Evolutionary conservation across 441 rosid species (phyloP), one percentile per base, ranked within the genome.

Genomic region (Biscutella laevigata): DNA sequence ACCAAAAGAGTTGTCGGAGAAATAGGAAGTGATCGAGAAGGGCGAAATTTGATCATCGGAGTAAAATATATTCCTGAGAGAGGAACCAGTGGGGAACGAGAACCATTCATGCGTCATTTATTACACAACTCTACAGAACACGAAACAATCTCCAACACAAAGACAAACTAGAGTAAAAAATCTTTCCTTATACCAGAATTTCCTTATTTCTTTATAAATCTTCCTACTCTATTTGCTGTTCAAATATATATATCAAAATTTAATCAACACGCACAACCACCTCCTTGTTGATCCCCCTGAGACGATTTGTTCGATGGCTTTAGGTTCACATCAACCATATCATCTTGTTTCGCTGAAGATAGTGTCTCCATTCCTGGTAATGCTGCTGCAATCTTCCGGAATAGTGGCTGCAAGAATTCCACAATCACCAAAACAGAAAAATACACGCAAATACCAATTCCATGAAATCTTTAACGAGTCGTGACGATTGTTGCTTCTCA

Each of bases 311-410:
- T 41, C 4, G 67, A 53, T 11, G 77, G 11, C 72, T 57, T 77
- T 14, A 77, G 65, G 63, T 74, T 77, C 68, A 74, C 78, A 52
- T 77, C 81, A 30, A 77, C 79, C 82, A 77, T 74, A 53, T 77
- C 79, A 40, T 67, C 81, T 61, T 66, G 77, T 61, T 64, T 74
- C n/a, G 79, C 47, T 17, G 79, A 66, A 45, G 78, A 68, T 47
- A 74, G 62, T 36, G 73, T 55, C 56, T 80, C 84, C 86, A 78
- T 80, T 40, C 86, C 82, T 28, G 84, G 86, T 41, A 83, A 71
- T 41, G 83, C 83, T 1, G 84, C 77, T 27, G 86, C 74, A 47
- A 83, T 83, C 64, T 80, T 83, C 53, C 90, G 71, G 55, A 83
- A 83, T 19, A 83, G 57, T 33, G 90, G 67, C 79, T 77, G 68